Evolutionary conservation across 441 rosid species (phyloP), one percentile per base, ranked within the genome.

Genomic region (Jatropha podagrica): DNA sequence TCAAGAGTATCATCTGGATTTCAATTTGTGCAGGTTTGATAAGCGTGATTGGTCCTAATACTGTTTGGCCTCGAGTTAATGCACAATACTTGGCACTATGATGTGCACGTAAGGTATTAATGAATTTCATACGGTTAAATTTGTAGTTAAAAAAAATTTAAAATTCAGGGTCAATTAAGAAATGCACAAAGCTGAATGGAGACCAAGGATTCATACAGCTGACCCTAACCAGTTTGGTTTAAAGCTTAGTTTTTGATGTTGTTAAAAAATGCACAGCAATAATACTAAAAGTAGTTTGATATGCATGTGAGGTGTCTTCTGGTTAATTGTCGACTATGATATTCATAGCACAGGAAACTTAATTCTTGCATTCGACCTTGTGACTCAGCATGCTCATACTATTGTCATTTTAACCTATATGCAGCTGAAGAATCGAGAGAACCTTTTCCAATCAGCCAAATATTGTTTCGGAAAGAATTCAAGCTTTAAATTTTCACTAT

Each of bases 391-490:
- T 23, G 70, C 15, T 20, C 51, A 65, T 44, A 65, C 13, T 58
- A 32, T 40, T 61, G 37, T 40, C 0, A 67, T 44, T 48, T 5
- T 13, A 67, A 7, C n/a, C 17, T 49, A 26, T 15, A 41, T 7
- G 14, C 5, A 63, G 70, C 10, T 67, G n/a, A 69, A 65, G 12
- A 69, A 71, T 64, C 15, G 38, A 49, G 56, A 71, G 54, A 71
- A 88, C 92, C 90, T 88, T 79, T 85, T 88, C 92, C 92, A 88
- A 32, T 88, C 92, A 13, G 98, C 97, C 74, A 88, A 80, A 81
- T 93, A 92, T 79, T 93, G 97, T 78, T 90, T 88, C 6, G 98
- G 99, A 69, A 93, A 84, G 80, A 95, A 87, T 83, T 93, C 95
- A 76, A 95, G 87, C 83, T 80, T 90, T 85, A 80, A 88, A 80